These are phyloP conservation scores for Apiospora phragmitis DNA, from an alignment of 2,329 filamentous ascomycete species.

Conservation along the genomic window DNA sequence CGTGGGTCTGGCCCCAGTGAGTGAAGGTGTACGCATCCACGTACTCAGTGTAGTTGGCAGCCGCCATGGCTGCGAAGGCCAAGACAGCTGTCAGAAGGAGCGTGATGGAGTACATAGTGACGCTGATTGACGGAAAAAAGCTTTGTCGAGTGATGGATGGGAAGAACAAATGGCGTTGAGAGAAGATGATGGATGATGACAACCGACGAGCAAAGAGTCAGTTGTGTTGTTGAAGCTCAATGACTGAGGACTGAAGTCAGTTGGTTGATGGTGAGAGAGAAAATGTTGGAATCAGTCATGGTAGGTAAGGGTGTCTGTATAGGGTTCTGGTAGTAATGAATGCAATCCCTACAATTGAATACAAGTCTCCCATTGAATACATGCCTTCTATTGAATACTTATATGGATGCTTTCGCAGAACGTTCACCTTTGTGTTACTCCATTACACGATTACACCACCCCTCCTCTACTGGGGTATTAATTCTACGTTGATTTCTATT, in stretches of 20 bases:
- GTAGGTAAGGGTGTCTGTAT: background rate
- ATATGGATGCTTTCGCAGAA: background rate
- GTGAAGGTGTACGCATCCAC: conserved; percentile 20
- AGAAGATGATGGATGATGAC: background rate
- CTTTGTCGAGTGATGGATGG: background rate
- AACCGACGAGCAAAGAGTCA: background rate
- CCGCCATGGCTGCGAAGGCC: background rate
- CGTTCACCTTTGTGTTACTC: no score
- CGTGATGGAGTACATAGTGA: background rate
- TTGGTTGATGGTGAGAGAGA: background rate
- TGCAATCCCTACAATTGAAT: background rate
- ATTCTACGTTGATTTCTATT: no score
- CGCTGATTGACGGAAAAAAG: background rate
- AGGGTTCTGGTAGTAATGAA: background rate
- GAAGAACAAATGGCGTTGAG: background rate
- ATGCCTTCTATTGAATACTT: no score
- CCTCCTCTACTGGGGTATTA: no score
- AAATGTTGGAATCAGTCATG: background rate
- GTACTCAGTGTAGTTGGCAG: conserved; percentile 12
- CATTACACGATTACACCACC: no score
- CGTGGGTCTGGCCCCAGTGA: conserved; percentile 17
- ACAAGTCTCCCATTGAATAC: background rate
- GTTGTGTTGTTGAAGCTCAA: background rate
- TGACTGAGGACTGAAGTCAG: background rate
- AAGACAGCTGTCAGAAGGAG: background rate